A percentile compares a stretch with the other conserved stretches of the same genome.
phyloP scores from a whole-genome alignment of 164 flowering plant genomes.

The Akebia trifoliata region DNA sequence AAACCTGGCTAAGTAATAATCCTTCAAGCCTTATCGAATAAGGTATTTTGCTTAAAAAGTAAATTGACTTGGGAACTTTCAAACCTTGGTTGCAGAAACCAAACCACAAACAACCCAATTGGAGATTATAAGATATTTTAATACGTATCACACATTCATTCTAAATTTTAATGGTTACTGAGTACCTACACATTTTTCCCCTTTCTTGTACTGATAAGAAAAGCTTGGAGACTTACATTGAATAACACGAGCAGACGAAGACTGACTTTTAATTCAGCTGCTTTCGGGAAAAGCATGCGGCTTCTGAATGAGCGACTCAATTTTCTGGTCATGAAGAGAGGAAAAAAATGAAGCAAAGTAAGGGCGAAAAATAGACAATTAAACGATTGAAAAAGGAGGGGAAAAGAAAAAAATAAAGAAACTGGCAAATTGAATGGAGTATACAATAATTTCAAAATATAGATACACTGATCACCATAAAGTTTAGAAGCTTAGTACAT shows the following conservation, averaged over 20 bases:
- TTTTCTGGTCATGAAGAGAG: constrained; percentile 31
- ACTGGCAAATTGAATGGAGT: neutral
- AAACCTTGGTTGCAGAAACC: too few relatives aligned
- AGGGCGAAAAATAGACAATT: too few relatives aligned
- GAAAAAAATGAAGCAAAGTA: neutral
- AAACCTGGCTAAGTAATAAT: too few relatives aligned
- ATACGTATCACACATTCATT: too few relatives aligned
- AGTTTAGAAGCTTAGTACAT: too few relatives aligned
- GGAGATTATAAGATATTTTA: too few relatives aligned
- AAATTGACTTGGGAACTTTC: too few relatives aligned
- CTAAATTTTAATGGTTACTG: too few relatives aligned
- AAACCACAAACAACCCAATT: too few relatives aligned
- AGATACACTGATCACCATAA: neutral
- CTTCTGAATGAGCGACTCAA: constrained; percentile 45
- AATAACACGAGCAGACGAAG: neutral
- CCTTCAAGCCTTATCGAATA: too few relatives aligned
- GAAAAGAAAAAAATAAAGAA: neutral
- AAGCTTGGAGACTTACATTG: neutral
- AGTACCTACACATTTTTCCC: too few relatives aligned
- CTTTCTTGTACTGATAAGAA: neutral
- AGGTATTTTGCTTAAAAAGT: too few relatives aligned
- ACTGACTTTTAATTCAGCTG: constrained; percentile 13
- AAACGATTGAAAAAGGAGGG: neutral
- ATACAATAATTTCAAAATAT: neutral
- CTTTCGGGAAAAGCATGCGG: constrained; percentile 16